Conservation (phyloP, 441 rosid species). For the Mallotus japonicus region DNA sequence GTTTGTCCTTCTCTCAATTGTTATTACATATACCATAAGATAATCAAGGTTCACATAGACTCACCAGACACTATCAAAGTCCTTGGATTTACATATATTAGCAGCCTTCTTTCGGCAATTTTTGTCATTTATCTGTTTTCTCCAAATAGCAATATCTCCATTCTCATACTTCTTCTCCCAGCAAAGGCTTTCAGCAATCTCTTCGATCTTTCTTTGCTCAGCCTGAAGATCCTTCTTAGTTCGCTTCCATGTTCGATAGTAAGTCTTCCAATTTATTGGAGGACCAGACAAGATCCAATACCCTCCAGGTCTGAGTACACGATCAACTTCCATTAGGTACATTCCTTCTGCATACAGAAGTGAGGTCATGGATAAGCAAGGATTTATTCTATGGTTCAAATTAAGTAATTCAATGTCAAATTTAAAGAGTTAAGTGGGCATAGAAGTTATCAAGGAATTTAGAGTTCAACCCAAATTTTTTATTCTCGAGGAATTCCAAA, state of each 20-base stretch:
- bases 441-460: background rate
- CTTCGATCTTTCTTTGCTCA: conserved; percentile 76
- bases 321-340: conserved; percentile 83
- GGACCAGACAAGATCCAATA: conserved; percentile 93
- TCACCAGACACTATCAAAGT: conserved; percentile 82
- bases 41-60: conserved; percentile 22
- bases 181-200: conserved; percentile 71
- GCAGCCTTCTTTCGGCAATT: conserved; percentile 53
- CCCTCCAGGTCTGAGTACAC: conserved; percentile 93
- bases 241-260: conserved; percentile 76
- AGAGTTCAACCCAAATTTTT: background rate
- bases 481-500: background rate
- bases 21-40: background rate
- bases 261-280: conserved; percentile 88
- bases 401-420: background rate
- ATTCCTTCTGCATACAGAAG: conserved; percentile 55
- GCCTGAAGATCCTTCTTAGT: conserved; percentile 64
- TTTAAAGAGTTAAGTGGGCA: background rate
- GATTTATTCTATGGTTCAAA: conserved; percentile 2
- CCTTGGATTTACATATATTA: conserved; percentile 55
- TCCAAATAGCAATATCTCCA: conserved; percentile 76
- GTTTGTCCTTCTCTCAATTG: background rate
- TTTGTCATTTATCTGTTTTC: conserved; percentile 57
- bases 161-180: conserved; percentile 97
- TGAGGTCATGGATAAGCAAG: conserved; percentile 15